Conservation (phyloP, 768 basidiomycete genomes). For the Multifurca ochricompacta region DNA sequence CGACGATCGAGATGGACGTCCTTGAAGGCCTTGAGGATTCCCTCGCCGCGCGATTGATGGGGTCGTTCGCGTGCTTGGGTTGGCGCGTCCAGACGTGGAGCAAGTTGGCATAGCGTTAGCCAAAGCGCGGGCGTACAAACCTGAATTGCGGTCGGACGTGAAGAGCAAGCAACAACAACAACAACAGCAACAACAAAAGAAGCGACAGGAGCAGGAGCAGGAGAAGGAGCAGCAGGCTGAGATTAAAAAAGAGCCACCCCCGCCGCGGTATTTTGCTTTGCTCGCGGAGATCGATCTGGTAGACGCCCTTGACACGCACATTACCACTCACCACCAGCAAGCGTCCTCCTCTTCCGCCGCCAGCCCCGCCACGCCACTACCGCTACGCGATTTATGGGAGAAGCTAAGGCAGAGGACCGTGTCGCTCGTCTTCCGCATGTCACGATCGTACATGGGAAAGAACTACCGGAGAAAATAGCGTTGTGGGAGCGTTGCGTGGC, state of each 20-base stretch:
- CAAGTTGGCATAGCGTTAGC: conserved; percentile 45
- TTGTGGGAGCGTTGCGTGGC: conserved; percentile 47
- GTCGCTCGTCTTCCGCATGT: conserved; percentile 67
- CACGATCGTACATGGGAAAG: conserved; percentile 71
- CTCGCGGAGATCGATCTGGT: conserved; percentile 64
- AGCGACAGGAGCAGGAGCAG: too few species aligned
- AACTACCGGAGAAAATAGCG: conserved; percentile 27
- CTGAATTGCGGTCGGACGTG: conserved; percentile 30
- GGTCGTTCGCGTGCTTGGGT: conserved; percentile 44
- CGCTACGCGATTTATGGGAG: conserved; percentile 42
- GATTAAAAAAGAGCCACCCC: conserved; percentile 23
- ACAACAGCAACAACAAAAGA: conserved; percentile 30
- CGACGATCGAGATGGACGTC: conserved; percentile 57
- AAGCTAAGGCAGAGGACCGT: conserved; percentile 38
- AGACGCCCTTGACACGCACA: conserved; percentile 35
- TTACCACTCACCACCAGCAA: conserved; percentile 31
- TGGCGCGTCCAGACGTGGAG: conserved; percentile 46
- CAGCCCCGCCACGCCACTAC: too few species aligned
- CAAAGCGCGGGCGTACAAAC: conserved; percentile 36
- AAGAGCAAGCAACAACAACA: conserved; percentile 6
- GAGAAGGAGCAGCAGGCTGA: too few species aligned
- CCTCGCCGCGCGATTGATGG: conserved; percentile 54
- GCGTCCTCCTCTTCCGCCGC: too few species aligned
- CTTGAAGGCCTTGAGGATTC: conserved; percentile 46
- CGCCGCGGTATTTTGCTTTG: conserved; percentile 71